phyloP scores from a whole-genome alignment of 345 rosid species.

The Stellera chamaejasme region DNA sequence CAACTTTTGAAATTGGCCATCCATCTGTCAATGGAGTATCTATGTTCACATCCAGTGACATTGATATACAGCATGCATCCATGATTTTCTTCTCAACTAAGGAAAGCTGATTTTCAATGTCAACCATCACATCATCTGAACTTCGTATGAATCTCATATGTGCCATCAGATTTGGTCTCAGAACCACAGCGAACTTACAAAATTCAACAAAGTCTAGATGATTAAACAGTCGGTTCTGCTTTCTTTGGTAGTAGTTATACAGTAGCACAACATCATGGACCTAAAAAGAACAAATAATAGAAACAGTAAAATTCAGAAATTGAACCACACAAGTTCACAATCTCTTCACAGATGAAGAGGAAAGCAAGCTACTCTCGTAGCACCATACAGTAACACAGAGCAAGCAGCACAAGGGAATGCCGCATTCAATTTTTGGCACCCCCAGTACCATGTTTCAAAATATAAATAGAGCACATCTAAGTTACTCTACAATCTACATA shows the following conservation, averaged over 20 bases:
- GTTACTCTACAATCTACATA: too few species aligned
- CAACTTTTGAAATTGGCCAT: slow-evolving; percentile 54
- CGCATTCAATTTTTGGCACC: too few species aligned
- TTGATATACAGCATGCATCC: slow-evolving; percentile 63
- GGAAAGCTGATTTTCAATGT: slow-evolving; percentile 38
- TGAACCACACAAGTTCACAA: not conserved
- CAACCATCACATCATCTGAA: slow-evolving; percentile 24
- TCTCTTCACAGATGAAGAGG: not conserved
- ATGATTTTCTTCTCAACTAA: slow-evolving; percentile 43
- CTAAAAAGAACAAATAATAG: slow-evolving; percentile 26
- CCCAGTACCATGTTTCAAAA: too few species aligned
- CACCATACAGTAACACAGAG: too few species aligned
- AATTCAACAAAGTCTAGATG: slow-evolving; percentile 47
- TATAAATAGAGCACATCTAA: too few species aligned
- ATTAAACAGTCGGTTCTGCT: slow-evolving; percentile 38
- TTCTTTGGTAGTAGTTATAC: slow-evolving; percentile 69
- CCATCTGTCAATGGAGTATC: slow-evolving; percentile 32
- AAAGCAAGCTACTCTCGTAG: too few species aligned
- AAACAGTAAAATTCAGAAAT: slow-evolving; percentile 2
- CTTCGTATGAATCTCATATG: slow-evolving; percentile 39
- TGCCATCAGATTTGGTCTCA: slow-evolving; percentile 41
- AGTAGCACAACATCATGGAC: slow-evolving; percentile 64
- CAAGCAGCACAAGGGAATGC: not conserved
- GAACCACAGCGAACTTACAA: slow-evolving; percentile 46
- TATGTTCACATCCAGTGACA: slow-evolving; percentile 36